Evolutionary conservation across 495 filamentous ascomycete genomes (phyloP), one percentile per base, ranked within the genome.

Genomic region (Poronia punctata): DNA sequence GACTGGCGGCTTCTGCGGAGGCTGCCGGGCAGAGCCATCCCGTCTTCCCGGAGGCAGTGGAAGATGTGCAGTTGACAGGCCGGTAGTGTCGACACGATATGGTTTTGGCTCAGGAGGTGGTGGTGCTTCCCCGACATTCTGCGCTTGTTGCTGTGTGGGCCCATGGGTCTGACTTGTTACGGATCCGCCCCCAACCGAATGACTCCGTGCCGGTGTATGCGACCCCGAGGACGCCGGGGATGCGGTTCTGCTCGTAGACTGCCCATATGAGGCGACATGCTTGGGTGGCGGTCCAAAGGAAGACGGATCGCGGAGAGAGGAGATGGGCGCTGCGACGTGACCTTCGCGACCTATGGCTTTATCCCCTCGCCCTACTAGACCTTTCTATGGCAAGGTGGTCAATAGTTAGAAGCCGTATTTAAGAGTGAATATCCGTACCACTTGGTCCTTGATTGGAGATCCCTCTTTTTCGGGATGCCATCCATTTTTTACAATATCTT

Each of bases 201-300:
- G n/a, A 7, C 35, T 38, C 23, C 18, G 23, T 2, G 15, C 6
- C 5, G 23, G 35, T 3, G 22, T 24, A 10, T 28, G 21, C 9
- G 39, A 35, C 16, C n/a, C n/a, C n/a, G n/a, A n/a, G n/a, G n/a
- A n/a, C n/a, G n/a, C n/a, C n/a, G n/a, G n/a, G n/a, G 21, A 33
- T 23, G 22, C 0, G 5, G 40, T 14, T 8, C 11, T n/a, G 23
- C 17, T 10, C 0, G 46, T 8, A 10, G 39, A 52, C 21, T 61
- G 59, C 35, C 57, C 62, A n/a, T 44, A 19, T 9, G 33, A 19
- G 7, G 42, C 49, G n/a, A 51, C 30, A 4, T 48, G 66, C 47
- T 82, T 94, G 3, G 90, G 90, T 15, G 90, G 90, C 23, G 90
- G 86, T 3, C 76, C 87, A 59, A 98, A 96, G 9, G 80, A 73